Base-by-base conservation (phyloP, 352 stramenopile species). In the Thalassiosira mediterranea region DNA sequence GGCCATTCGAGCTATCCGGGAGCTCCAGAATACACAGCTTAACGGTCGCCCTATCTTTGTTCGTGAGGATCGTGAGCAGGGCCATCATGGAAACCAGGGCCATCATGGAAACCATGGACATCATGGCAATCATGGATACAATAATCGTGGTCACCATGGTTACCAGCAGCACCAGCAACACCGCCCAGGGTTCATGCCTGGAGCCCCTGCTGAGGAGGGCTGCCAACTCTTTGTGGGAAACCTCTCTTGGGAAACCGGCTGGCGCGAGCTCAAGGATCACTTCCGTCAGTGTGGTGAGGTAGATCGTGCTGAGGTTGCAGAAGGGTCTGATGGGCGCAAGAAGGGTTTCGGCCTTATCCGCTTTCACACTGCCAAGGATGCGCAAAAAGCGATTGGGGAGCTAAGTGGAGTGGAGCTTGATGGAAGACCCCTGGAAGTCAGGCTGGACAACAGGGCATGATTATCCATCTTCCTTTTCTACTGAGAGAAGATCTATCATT, bases 321-420 rank as follows among this genome's bases (percentile, higher is more conserved):
- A 37, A 5, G 46, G 53, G 26, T 32, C 19, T 25, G 47, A 73
- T 47, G 62, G 75, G 31, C 59, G 77, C 32, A 64, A 28, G 10
- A 59, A 96, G 60, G 89, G 88, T 40, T 94, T 86, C 76, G 90
- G 86, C 40, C 89, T 87, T 26, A 84, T 95, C 15, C 72, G 81
- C 17, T 94, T 89, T 49, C 47, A 46, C 3, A 77, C 72, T 15
- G 71, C 81, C 5, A 68, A 96, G 42, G 95, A 97, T 60, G 96
- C 96, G 0, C 63, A 87, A 5, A 81, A 71, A 19, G 96, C 96
- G 1, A 98, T 98, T 68, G 65, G 75, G 5, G 82, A 87, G 60
- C 81, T 98, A 5, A 96, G 97, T 83, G 95, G 97, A 70, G 92
- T 90, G 15, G 91, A 97, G 63, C 88, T 98, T 15, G 89, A 96